Evolutionary conservation across 257 asterid genomes (phyloP).

Genomic region (Rehmannia glutinosa): DNA sequence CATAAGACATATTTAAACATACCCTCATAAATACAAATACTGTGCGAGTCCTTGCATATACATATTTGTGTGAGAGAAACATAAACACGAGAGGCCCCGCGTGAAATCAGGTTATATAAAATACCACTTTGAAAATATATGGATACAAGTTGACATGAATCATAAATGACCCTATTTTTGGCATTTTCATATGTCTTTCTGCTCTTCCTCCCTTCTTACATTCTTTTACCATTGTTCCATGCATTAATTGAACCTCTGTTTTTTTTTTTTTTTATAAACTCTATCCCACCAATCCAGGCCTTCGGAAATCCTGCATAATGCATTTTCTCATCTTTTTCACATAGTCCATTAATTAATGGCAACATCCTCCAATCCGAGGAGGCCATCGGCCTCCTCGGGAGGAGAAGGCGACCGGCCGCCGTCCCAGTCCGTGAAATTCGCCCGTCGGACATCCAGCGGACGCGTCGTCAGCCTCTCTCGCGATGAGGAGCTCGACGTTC

Average conservation of each 20-base stretch:
- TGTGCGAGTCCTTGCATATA: too few relatives aligned
- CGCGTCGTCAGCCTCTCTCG: slow-evolving; percentile 66
- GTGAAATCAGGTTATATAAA: slow-evolving; percentile 22
- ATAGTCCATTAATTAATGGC: slow-evolving; percentile 22
- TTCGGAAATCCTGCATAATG: neutral
- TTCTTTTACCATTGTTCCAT: neutral
- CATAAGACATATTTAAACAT: too few relatives aligned
- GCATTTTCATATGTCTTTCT: slow-evolving; percentile 7
- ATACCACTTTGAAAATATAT: neutral
- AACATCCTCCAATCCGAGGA: slow-evolving; percentile 35
- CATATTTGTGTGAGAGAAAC: neutral
- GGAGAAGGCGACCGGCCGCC: slow-evolving; percentile 35
- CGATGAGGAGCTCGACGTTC: slow-evolving; percentile 58
- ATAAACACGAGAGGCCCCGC: slow-evolving; percentile 28
- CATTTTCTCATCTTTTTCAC: neutral
- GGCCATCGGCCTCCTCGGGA: slow-evolving; percentile 18
- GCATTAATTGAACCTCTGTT: neutral
- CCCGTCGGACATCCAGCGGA: slow-evolving; percentile 72
- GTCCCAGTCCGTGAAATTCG: slow-evolving; percentile 51
- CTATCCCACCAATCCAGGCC: neutral
- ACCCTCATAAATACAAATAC: too few relatives aligned
- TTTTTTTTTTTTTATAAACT: too few relatives aligned
- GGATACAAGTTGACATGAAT: slow-evolving; percentile 13
- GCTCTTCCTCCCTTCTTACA: neutral
- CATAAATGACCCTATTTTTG: slow-evolving; percentile 19